Evolutionary conservation across 495 filamentous ascomycete species (phyloP).

Genomic region (Barbatosphaeria neglecta): DNA sequence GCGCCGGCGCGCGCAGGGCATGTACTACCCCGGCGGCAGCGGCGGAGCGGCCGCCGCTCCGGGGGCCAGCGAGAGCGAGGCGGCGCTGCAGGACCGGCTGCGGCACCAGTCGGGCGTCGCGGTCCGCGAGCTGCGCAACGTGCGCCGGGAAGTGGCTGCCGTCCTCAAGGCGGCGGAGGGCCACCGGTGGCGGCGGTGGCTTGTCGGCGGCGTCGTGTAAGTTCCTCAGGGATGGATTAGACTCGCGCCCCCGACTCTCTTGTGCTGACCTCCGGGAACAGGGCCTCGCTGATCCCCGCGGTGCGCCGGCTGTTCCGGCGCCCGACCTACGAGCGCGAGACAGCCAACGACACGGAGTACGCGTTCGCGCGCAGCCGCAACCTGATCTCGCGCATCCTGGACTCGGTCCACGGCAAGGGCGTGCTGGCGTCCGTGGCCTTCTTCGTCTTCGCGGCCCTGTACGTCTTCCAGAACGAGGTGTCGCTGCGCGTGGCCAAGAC

Average conservation of each 20-base stretch:
- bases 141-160: conserved; percentile 17
- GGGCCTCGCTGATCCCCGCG: conserved; percentile 30
- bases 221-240: too few species aligned
- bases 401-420: conserved; percentile 18
- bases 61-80: conserved; percentile 5
- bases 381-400: conserved; percentile 28
- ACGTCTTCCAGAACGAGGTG: conserved; percentile 37
- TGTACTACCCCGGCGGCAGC: conserved; percentile 1
- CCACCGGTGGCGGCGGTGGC: conserved; percentile 28
- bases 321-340: conserved; percentile 10
- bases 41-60: neutral
- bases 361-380: conserved; percentile 30
- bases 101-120: conserved; percentile 21
- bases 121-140: conserved; percentile 16
- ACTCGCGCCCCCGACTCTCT: too few species aligned
- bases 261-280: neutral
- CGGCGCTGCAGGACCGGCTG: conserved; percentile 17
- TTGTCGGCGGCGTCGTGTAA: conserved; percentile 29
- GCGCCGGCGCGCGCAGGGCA: conserved; percentile 9
- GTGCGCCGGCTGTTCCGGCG: conserved; percentile 30
- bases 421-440: conserved; percentile 31
- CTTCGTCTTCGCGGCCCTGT: conserved; percentile 34
- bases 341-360: conserved; percentile 32
- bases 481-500: conserved; percentile 29
- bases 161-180: conserved; percentile 20